Percentiles rank a stretch among this genome's conserved stretches.
These are phyloP conservation scores for Podila clonocystis DNA, from an alignment of 192 early-diverging fungal genomes.

Conservation along the genomic window DNA sequence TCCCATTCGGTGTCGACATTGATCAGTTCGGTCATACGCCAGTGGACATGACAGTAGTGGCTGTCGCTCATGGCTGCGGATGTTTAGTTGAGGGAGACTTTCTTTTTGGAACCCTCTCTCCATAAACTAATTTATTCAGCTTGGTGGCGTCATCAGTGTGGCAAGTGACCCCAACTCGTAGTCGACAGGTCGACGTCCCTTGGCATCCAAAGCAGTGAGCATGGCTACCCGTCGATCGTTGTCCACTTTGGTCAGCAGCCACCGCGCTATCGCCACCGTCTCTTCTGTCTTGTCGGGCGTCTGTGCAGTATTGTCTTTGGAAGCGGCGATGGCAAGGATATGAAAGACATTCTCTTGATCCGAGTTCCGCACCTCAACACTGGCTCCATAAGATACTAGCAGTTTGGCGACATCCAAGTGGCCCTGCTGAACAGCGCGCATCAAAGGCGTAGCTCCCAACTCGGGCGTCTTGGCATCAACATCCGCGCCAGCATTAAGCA, in stretches of 20 bases:
- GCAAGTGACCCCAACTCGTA: not conserved
- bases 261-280: conserved; percentile 19
- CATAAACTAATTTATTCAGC: not conserved
- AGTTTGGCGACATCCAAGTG: conserved; percentile 19
- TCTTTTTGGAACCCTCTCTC: too few relatives aligned
- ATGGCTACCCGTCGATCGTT: conserved; percentile 1
- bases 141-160: not conserved
- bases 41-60: conserved; percentile 34
- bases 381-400: conserved; percentile 33
- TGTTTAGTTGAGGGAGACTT: too few relatives aligned
- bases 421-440: conserved; percentile 40
- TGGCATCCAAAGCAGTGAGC: conserved; percentile 15
- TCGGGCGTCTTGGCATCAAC: conserved; percentile 44
- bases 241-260: conserved; percentile 18
- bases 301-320: not conserved
- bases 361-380: conserved; percentile 5
- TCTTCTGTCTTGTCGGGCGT: not conserved
- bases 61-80: conserved; percentile 38
- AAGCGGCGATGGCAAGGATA: conserved; percentile 15
- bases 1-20: conserved; percentile 36
- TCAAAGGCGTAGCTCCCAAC: conserved; percentile 30
- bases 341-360: conserved; percentile 45
- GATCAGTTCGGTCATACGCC: conserved; percentile 35
- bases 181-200: conserved; percentile 20
- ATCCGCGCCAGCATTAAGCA: conserved; percentile 35